Base-by-base conservation (phyloP, 2,329 filamentous ascomycete species). In the Pseudogymnoascus verrucosus region DNA sequence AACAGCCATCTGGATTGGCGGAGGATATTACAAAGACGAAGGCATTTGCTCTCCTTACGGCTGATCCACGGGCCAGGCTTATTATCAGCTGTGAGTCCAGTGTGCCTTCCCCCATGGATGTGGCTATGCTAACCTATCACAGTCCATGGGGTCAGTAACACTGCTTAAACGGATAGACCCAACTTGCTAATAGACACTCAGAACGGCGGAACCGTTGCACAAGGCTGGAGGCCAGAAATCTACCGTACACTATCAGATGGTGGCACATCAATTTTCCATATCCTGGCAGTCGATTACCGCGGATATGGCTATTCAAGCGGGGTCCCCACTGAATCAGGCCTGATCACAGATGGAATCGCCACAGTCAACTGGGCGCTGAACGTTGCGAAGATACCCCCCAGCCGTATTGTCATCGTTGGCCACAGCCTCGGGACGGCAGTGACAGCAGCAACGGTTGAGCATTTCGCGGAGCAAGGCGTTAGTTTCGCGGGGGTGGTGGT, bases 401-500 rank as follows among this genome's bases (percentile, higher is more conserved):
- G 83, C 40, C 86, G 86, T 26, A 95, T 96, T 66, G 85, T 93
- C 2, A 79, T 97, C 28, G 78, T 96, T 2, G 93, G 93, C 16
- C 93, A 97, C 70, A 95, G 89, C 70, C 82, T 98, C 0, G 93
- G 93, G 23, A 96, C 93, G 0, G 93, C 90, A 0, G 90, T 97
- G 1, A 86, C 88, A 5, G 83, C 87, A 54, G 93, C 86, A 2
- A 85, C 90, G 1, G 87, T 85, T 1, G 87, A 96, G 70, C 82
- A 85, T 63, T 93, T 89, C 69, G 82, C 84, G 2, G 72, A 79
- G 61, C 76, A 79, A 62, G 82, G 80, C 4, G 78, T 86, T 51
- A 85, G 89, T 28, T 96, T 96, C 70, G 91, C 90, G 0, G 89
- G 89, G 14, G 80, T 96, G 2, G 79, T 97, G 21, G 82, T 97